These are phyloP conservation scores for Sungouiozyma intestinalis DNA, from an alignment of 805 yeast species.

Conservation along the genomic window DNA sequence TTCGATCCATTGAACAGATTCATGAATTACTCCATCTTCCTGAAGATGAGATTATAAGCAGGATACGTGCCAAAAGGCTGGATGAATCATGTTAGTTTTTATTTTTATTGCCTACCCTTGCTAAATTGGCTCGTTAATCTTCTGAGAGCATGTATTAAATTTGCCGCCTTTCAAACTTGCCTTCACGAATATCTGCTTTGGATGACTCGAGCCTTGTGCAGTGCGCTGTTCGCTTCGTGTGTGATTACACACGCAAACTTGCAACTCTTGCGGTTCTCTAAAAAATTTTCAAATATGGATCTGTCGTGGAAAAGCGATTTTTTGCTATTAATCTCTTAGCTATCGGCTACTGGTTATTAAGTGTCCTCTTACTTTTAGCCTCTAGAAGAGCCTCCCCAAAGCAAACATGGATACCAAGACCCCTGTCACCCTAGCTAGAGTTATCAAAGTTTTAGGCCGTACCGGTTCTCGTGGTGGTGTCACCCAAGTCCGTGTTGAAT, in stretches of 20 bases:
- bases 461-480: constrained; percentile 99
- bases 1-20: constrained; percentile 28
- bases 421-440: constrained; percentile 99
- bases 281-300: not conserved
- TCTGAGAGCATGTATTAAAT: too few relatives aligned
- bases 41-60: constrained; percentile 14
- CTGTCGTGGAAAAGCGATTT: not conserved
- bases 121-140: too few relatives aligned
- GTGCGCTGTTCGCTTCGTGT: not conserved
- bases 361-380: not conserved
- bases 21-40: constrained; percentile 29
- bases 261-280: not conserved
- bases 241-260: not conserved
- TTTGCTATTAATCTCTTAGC: not conserved
- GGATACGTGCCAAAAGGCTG: not conserved
- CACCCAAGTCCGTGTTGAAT: constrained; percentile 96
- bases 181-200: too few relatives aligned
- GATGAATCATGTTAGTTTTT: too few relatives aligned
- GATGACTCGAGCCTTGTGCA: too few relatives aligned
- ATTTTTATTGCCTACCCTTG: too few relatives aligned
- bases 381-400: constrained; percentile 8
- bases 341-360: constrained; percentile 2
- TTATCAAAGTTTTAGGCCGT: constrained; percentile 98
- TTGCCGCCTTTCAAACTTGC: too few relatives aligned
- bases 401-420: constrained; percentile 41